These are phyloP conservation scores for Escallonia herrerae DNA, from an alignment of 129 eudicot genomes.

Conservation along the genomic window DNA sequence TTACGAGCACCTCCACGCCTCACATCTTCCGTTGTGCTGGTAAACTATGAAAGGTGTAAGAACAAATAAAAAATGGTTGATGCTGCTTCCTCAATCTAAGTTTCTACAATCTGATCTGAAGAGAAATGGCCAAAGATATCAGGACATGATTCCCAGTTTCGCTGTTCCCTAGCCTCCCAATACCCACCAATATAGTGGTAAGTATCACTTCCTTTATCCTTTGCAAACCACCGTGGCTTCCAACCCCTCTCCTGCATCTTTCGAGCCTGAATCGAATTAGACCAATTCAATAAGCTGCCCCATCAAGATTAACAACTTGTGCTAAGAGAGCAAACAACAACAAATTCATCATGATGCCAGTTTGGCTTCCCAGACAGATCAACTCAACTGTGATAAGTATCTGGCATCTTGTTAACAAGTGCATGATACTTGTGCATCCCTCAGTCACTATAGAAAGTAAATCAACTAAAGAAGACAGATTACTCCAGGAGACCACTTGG, in stretches of 20 bases:
- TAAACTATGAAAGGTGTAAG: slow-evolving; percentile 9
- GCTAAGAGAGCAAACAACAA: too few relatives aligned
- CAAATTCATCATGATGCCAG: too few relatives aligned
- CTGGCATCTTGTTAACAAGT: too few relatives aligned
- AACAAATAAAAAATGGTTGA: neutral
- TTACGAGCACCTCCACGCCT: neutral
- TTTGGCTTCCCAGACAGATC: too few relatives aligned
- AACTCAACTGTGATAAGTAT: too few relatives aligned
- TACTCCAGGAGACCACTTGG: too few relatives aligned
- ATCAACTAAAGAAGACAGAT: too few relatives aligned
- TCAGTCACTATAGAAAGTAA: too few relatives aligned
- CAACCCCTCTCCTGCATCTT: slow-evolving; percentile 97
- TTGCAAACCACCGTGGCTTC: slow-evolving; percentile 91
- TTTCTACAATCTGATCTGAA: slow-evolving; percentile 33
- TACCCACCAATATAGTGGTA: slow-evolving; percentile 81
- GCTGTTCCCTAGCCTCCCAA: slow-evolving; percentile 89
- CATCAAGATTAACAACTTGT: too few relatives aligned
- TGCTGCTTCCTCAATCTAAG: slow-evolving; percentile 32
- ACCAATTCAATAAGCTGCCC: neutral
- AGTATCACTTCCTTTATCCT: slow-evolving; percentile 56
- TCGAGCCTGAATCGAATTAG: slow-evolving; percentile 50
- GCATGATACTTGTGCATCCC: too few relatives aligned
- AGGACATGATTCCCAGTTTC: slow-evolving; percentile 81
- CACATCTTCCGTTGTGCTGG: neutral
- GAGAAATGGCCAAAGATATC: slow-evolving; percentile 83